Evolutionary conservation across 805 yeast species (phyloP), one percentile per base, ranked within the genome.

Genomic region (Starmerella roubikii): DNA sequence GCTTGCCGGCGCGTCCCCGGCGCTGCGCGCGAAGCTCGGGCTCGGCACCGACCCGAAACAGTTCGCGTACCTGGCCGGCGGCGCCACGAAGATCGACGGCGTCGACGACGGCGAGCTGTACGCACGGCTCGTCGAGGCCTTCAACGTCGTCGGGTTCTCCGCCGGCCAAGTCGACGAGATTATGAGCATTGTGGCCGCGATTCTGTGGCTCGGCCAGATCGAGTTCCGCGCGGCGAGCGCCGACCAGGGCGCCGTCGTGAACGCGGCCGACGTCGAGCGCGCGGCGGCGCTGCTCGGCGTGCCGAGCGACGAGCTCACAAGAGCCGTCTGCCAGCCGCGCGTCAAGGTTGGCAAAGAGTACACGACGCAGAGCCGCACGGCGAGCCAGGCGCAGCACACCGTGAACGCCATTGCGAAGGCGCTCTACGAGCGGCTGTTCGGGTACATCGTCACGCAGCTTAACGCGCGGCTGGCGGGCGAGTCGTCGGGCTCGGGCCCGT

Each of bases 261-360:
- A 74, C 35, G 66, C 64, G 23, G 64, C 72, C 3, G 68, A 71
- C 25, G 62, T 76, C 3, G 68, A 66, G 20, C 58, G 58, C 6
- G 67, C 81, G 3, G 68, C 80, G 23, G 62, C 67, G 15, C 60
- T 85, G 19, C 65, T 88, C 31, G 93, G 93, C 1, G 71, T 88
- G 19, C 56, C 59, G 20, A 58, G 66, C 1, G 72, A 67, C 3
- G 63, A 65, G 40, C 72, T 80, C 46, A 67, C 65, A 41, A 73
- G 72, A 31, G 66, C 79, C 0, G 63, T 91, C 10, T 57, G 85
- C 25, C 70, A 72, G 28, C 96, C 96, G 4, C 78, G 74, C 52
- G 93, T 86, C 10, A 83, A 76, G 54, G 95, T 96, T 3, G 98
- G 98, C 2, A 69, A 74, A 48, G 98, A 91, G 56, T 68, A 70